A percentile compares a stretch with the other conserved stretches of the same genome.
These are phyloP conservation scores for Mucor mucedo DNA, from an alignment of 371 early-diverging fungal genomes.

Conservation along the genomic window DNA sequence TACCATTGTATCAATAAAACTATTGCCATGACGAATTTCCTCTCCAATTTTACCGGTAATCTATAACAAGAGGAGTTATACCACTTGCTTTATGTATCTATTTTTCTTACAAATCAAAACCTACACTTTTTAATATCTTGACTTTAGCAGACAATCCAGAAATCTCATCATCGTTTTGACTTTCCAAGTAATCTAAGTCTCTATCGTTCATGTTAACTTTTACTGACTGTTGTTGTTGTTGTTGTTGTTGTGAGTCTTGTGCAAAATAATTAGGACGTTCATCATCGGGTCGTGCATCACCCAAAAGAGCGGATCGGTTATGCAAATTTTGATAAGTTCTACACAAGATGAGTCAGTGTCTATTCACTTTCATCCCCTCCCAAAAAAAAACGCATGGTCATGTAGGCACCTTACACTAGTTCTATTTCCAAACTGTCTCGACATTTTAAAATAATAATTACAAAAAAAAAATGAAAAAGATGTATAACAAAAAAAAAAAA, in stretches of 20 bases:
- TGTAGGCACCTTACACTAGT: slow-evolving; percentile 41
- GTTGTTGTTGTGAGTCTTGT: background rate
- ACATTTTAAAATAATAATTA: slow-evolving; percentile 26
- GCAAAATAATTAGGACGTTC: slow-evolving; percentile 29
- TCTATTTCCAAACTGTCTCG: slow-evolving; percentile 49
- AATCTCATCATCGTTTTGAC: slow-evolving; percentile 55
- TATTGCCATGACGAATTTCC: slow-evolving; percentile 54
- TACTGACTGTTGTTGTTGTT: slow-evolving; percentile 23
- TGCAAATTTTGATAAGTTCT: slow-evolving; percentile 56
- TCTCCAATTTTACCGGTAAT: slow-evolving; percentile 59
- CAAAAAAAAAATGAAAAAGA: background rate
- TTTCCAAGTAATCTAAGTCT: slow-evolving; percentile 53
- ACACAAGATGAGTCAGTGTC: background rate
- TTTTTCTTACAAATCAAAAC: background rate
- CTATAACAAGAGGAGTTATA: slow-evolving; percentile 17
- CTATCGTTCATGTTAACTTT: slow-evolving; percentile 49
- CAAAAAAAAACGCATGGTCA: background rate
- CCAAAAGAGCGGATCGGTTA: slow-evolving; percentile 45
- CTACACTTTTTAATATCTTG: slow-evolving; percentile 50
- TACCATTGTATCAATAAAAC: slow-evolving; percentile 54
- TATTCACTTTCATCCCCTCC: no score
- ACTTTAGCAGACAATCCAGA: slow-evolving; percentile 56
- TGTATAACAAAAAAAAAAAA: background rate
- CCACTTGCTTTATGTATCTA: background rate
- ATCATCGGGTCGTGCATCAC: slow-evolving; percentile 33